Evolutionary conservation across 306 rosid genomes (phyloP).

Genomic region (Benincasa hispida): DNA sequence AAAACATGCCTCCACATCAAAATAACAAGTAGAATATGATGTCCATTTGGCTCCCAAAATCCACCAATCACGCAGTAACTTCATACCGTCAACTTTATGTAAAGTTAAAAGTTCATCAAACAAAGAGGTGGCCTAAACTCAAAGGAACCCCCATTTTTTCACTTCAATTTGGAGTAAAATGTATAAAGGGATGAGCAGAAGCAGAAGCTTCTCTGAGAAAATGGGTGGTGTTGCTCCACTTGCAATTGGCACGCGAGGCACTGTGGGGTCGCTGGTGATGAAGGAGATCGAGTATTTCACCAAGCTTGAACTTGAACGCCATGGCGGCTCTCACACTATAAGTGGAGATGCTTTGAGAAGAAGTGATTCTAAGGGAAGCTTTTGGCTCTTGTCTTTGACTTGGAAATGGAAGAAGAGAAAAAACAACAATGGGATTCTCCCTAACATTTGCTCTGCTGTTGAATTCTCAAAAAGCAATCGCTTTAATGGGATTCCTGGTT

Average conservation of each 20-base stretch:
- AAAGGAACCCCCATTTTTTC: slow-evolving; percentile 24
- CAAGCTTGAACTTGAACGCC: slow-evolving; percentile 43
- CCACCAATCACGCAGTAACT: slow-evolving; percentile 7
- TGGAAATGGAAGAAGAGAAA: slow-evolving; percentile 63
- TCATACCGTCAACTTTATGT: neutral
- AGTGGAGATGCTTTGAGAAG: slow-evolving; percentile 17
- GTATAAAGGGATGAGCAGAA: slow-evolving; percentile 21
- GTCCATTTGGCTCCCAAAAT: neutral
- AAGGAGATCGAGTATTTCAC: slow-evolving; percentile 68
- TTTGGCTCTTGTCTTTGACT: slow-evolving; percentile 39
- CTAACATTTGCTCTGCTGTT: slow-evolving; percentile 36
- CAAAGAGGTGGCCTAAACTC: neutral
- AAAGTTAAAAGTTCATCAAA: neutral
- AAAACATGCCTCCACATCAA: neutral
- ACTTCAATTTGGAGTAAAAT: slow-evolving; percentile 31
- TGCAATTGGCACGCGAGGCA: slow-evolving; percentile 76
- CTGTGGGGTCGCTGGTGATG: slow-evolving; percentile 68
- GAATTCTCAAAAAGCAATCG: slow-evolving; percentile 38
- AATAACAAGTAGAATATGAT: neutral
- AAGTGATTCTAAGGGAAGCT: slow-evolving; percentile 23
- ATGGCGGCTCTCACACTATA: slow-evolving; percentile 23
- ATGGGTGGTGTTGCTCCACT: slow-evolving; percentile 53
- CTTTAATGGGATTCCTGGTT: slow-evolving; percentile 41
- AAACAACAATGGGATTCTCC: slow-evolving; percentile 23
- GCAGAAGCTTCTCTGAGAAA: slow-evolving; percentile 23